phyloP scores from a whole-genome alignment of 306 rosid species.

The Fagus crenata region DNA sequence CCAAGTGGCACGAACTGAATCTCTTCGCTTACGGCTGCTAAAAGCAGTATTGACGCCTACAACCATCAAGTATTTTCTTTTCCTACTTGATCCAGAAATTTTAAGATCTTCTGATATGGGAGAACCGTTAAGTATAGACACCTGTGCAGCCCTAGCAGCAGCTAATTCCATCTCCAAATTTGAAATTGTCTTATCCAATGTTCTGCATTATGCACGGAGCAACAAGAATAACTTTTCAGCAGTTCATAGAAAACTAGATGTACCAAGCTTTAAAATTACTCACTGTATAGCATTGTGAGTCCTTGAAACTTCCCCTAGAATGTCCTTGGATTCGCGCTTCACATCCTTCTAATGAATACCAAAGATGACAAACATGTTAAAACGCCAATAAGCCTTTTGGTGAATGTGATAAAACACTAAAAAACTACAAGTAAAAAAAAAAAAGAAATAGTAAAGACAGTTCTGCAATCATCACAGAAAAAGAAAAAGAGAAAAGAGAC shows the following conservation, averaged over 20 bases:
- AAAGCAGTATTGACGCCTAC: conserved; percentile 59
- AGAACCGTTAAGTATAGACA: conserved; percentile 44
- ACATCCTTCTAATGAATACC: conserved; percentile 35
- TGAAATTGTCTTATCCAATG: conserved; percentile 57
- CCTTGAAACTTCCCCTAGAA: conserved; percentile 50
- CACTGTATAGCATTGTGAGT: conserved; percentile 54
- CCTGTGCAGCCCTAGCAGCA: conserved; percentile 56
- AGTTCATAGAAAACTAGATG: background rate
- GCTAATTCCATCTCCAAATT: conserved; percentile 61
- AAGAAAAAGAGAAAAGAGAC: background rate
- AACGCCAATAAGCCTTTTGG: background rate
- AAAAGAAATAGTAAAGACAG: background rate
- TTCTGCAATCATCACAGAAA: background rate
- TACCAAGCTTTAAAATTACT: conserved; percentile 20
- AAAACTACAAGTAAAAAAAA: background rate
- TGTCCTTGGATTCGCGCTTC: conserved; percentile 37
- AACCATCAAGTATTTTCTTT: conserved; percentile 55
- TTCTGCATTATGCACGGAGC: conserved; percentile 34
- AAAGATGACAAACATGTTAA: background rate
- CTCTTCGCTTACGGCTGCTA: conserved; percentile 64
- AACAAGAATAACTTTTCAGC: conserved; percentile 12
- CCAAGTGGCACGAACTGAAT: conserved; percentile 62
- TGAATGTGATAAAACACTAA: background rate
- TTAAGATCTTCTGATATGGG: conserved; percentile 33
- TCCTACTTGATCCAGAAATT: conserved; percentile 33